phyloP scores from a whole-genome alignment of 2,329 filamentous ascomycete species.

The Drechslera avenae region DNA sequence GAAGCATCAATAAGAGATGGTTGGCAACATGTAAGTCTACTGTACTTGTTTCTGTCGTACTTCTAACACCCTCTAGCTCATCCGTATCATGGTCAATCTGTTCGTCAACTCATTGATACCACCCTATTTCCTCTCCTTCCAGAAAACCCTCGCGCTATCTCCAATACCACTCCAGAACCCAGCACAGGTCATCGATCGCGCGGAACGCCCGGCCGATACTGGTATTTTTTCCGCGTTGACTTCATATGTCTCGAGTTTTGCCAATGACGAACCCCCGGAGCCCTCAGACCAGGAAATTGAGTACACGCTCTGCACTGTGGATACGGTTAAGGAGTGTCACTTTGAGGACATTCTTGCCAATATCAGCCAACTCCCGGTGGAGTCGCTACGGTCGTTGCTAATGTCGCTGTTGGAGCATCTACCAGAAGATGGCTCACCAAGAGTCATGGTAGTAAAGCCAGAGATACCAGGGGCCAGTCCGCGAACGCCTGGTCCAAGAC shows the following conservation, averaged over 20 bases:
- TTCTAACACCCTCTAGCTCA: constrained; percentile 66
- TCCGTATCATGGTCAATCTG: constrained; percentile 91
- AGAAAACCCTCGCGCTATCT: constrained; percentile 71
- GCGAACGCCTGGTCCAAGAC: constrained; percentile 64
- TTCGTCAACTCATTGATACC: constrained; percentile 95
- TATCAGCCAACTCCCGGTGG: constrained; percentile 70
- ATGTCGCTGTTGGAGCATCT: constrained; percentile 78
- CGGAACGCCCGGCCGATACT: constrained; percentile 74
- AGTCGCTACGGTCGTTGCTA: constrained; percentile 66
- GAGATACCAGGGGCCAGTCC: constrained; percentile 71
- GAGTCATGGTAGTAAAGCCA: constrained; percentile 88
- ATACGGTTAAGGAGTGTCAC: constrained; percentile 89
- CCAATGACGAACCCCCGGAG: constrained; percentile 95
- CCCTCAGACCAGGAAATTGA: constrained; percentile 97
- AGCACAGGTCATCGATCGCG: constrained; percentile 90
- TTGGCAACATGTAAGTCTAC: constrained; percentile 73
- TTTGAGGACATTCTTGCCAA: constrained; percentile 83
- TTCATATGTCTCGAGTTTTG: constrained; percentile 97
- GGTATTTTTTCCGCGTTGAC: constrained; percentile 94
- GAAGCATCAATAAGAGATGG: constrained; percentile 76
- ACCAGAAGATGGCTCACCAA: constrained; percentile 81
- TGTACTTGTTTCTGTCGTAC: neutral
- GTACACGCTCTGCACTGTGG: constrained; percentile 90
- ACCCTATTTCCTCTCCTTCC: constrained; percentile 71
- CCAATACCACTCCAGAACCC: constrained; percentile 89